Base-by-base conservation (phyloP, 2,329 filamentous ascomycete genomes). In the Graphium sp. region DNA sequence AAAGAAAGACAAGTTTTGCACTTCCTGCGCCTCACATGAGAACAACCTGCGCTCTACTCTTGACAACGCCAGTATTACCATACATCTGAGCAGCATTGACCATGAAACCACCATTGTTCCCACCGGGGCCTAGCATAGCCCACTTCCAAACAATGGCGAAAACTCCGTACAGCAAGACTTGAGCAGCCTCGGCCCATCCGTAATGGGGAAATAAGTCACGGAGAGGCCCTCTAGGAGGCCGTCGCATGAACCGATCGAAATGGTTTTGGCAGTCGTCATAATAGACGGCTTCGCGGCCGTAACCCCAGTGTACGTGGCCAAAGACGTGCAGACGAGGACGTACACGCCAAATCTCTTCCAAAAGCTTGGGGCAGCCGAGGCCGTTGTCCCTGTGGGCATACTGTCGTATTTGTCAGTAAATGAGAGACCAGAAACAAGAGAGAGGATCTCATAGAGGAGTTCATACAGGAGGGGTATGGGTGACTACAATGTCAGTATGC, bases 231-330 rank as follows among this genome's bases (percentile, higher is more conserved):
- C n/a, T n/a, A n/a, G n/a, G n/a, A n/a, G n/a, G n/a, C n/a, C n/a
- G n/a, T n/a, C n/a, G n/a, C n/a, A n/a, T n/a, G n/a, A n/a, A n/a
- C n/a, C n/a, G n/a, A 36, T 36, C 12, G 23, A 26, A 29, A 28
- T 7, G 18, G 11, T 19, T 26, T 12, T 8, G 20, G n/a, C 20
- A n/a, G 20, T n/a, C n/a, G n/a, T n/a, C n/a, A n/a, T n/a, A n/a
- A n/a, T n/a, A n/a, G n/a, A n/a, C n/a, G n/a, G n/a, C n/a, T n/a
- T n/a, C n/a, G n/a, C n/a, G n/a, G n/a, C n/a, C n/a, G n/a, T n/a
- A n/a, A n/a, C n/a, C n/a, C n/a, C n/a, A n/a, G n/a, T 93, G 84
- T 15, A 85, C 66, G 49, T 93, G 84, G 1, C 83, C 84, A 46
- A 89, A 92, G 26, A 92, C 65, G 48, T 92, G 82, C 10, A 92